These are phyloP conservation scores for Trifolium subterraneum DNA, from an alignment of 306 rosid species.

Conservation along the genomic window DNA sequence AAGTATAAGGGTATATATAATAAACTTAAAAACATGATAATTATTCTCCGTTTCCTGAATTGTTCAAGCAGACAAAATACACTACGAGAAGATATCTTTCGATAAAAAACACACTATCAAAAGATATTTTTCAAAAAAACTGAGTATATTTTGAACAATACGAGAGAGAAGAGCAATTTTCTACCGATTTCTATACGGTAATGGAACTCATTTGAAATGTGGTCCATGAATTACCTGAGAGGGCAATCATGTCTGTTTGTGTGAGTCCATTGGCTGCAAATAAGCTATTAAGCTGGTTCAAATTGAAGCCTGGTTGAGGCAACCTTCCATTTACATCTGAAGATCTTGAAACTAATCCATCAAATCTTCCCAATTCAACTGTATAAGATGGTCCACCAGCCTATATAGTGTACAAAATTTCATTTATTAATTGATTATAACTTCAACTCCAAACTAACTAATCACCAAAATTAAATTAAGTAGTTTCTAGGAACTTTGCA, in stretches of 20 bases:
- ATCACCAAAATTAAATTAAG: no score
- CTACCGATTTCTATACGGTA: neutral
- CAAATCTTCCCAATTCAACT: conserved; percentile 80
- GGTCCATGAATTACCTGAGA: conserved; percentile 58
- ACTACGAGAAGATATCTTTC: no score
- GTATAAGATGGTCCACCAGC: conserved; percentile 71
- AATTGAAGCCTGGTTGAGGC: conserved; percentile 56
- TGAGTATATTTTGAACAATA: no score
- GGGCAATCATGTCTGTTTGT: conserved; percentile 83
- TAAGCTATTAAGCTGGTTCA: conserved; percentile 67
- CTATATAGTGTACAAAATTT: conserved; percentile 39
- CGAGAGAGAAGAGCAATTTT: no score
- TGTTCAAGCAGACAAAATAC: no score
- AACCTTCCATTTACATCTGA: conserved; percentile 64
- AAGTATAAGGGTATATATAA: no score
- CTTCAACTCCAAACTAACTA: neutral
- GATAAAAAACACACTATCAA: no score
- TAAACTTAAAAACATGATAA: no score
- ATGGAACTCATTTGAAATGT: neutral
- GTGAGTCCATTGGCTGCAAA: conserved; percentile 59
- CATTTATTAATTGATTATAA: neutral
- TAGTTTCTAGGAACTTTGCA: no score
- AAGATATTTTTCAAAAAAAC: no score
- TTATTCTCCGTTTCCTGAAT: no score
- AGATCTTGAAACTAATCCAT: conserved; percentile 68